Evolutionary conservation across 2,329 filamentous ascomycete genomes (phyloP), one percentile per base, ranked within the genome.

Genomic region (Venturia aucupariae): DNA sequence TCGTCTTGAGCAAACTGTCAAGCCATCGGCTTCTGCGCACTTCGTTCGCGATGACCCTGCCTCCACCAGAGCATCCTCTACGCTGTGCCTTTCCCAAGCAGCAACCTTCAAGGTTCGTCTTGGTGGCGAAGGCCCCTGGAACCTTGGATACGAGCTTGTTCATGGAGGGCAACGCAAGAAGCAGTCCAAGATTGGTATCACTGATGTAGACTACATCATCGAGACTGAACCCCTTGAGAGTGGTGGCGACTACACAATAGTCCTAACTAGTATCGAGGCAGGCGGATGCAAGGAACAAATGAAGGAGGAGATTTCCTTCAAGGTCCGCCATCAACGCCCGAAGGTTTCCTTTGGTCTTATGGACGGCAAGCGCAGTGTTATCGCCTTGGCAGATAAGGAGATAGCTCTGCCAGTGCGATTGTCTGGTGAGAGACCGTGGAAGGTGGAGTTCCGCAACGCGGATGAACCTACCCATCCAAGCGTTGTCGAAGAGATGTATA

Each of bases 201-300:
- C 86, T 30, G 80, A 78, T 2, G 79, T 84, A 61, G 76, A 80
- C 27, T 87, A 87, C 72, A 88, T 81, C 44, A 92, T 99, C 72
- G 84, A 84, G 68, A 97, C 93, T 0, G 84, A 88, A 2, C 80
- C 83, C 22, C 79, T 99, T 51, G 81, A 81, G 7, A 88, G 89
- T 72, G 94, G 94, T 66, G 94, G 94, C 64, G 92, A 97, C 71
- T 97, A 97, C 74, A 90, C 89, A 13, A 78, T 99, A 66, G 87
- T 92, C 59, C 80, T 99, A 66, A 91, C 88, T 63, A 93, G 88
- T 69, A 85, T 99, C 64, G 94, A 99, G 72, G 87, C 84, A 72
- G 88, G 90, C 65, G 89, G 88, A 51, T 99, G 94, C 77, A 92
- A 92, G 71, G 90, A 90, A 63, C 88, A 89, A 72, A 77, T 97